These are phyloP conservation scores for Auricularia sp. DNA, from an alignment of 768 basidiomycete genomes.

Conservation along the genomic window DNA sequence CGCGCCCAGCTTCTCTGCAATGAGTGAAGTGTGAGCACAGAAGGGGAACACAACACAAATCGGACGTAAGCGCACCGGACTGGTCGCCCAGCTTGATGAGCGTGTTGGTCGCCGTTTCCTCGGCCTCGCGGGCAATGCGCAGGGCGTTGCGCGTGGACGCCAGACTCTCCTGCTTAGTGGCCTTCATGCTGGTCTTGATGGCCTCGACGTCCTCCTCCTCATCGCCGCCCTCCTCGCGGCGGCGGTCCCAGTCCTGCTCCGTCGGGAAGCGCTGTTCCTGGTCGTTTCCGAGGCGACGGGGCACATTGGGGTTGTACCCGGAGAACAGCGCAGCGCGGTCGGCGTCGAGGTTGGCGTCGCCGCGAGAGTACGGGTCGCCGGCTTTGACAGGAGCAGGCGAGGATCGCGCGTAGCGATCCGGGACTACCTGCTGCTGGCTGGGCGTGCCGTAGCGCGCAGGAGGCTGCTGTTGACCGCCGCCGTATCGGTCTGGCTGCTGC, in stretches of 20 bases:
- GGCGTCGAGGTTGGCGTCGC: slow-evolving; percentile 41
- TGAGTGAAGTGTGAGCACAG: slow-evolving; percentile 1
- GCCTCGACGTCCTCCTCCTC: slow-evolving; percentile 86
- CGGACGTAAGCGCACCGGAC: slow-evolving; percentile 48
- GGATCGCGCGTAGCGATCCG: slow-evolving; percentile 1
- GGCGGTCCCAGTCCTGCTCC: slow-evolving; percentile 37
- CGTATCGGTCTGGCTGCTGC: neutral
- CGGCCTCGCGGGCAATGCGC: slow-evolving; percentile 87
- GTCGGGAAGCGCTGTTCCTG: slow-evolving; percentile 28
- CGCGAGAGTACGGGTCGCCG: slow-evolving; percentile 59
- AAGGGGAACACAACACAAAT: neutral
- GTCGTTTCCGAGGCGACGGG: slow-evolving; percentile 54
- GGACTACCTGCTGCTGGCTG: neutral
- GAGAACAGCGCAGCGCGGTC: slow-evolving; percentile 69
- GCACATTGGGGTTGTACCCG: slow-evolving; percentile 55
- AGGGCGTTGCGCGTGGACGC: slow-evolving; percentile 86
- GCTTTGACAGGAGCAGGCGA: slow-evolving; percentile 20
- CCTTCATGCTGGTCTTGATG: slow-evolving; percentile 86
- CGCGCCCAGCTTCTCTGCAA: slow-evolving; percentile 73
- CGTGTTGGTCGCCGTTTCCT: slow-evolving; percentile 87
- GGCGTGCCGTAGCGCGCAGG: neutral
- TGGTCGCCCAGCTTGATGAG: slow-evolving; percentile 78
- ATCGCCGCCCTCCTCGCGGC: slow-evolving; percentile 17
- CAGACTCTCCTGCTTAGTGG: slow-evolving; percentile 85
- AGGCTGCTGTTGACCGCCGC: neutral